Conservation (phyloP, 2,329 filamentous ascomycete genomes). For the Scytalidium lignicola region DNA sequence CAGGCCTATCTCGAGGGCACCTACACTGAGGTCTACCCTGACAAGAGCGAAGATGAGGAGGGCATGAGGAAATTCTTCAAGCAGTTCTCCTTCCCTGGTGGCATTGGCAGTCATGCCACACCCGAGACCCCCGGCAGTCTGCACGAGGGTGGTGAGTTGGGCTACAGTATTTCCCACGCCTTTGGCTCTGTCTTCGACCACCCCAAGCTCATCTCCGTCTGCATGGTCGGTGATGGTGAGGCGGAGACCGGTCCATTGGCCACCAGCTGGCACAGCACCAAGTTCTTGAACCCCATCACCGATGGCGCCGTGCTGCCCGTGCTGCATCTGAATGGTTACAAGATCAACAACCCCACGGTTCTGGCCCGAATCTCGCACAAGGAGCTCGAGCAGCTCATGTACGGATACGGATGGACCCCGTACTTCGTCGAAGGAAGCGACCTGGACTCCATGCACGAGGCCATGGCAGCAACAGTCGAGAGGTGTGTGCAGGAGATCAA, state of each 20-base stretch:
- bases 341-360: conserved; percentile 76
- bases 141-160: conserved; percentile 76
- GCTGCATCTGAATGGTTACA: conserved; percentile 77
- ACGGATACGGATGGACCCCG: conserved; percentile 72
- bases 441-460: conserved; percentile 70
- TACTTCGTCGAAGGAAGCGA: conserved; percentile 78
- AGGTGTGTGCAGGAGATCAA: conserved; percentile 66
- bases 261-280: conserved; percentile 77
- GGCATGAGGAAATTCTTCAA: conserved; percentile 76
- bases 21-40: conserved; percentile 72
- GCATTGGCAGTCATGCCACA: conserved; percentile 72
- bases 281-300: conserved; percentile 74
- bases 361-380: conserved; percentile 69
- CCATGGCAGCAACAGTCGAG: conserved; percentile 73
- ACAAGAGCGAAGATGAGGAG: conserved; percentile 62
- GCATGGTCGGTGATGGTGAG: conserved; percentile 77
- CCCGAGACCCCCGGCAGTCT: conserved; percentile 73
- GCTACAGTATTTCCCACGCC: conserved; percentile 75
- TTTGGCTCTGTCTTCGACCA: conserved; percentile 74
- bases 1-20: conserved; percentile 74
- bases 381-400: conserved; percentile 64
- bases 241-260: conserved; percentile 76
- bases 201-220: conserved; percentile 68
- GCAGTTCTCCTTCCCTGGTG: conserved; percentile 76
- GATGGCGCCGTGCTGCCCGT: conserved; percentile 75